Evolutionary conservation across 257 asterid genomes (phyloP), one percentile per base, ranked within the genome.

Genomic region (Vinca minor): DNA sequence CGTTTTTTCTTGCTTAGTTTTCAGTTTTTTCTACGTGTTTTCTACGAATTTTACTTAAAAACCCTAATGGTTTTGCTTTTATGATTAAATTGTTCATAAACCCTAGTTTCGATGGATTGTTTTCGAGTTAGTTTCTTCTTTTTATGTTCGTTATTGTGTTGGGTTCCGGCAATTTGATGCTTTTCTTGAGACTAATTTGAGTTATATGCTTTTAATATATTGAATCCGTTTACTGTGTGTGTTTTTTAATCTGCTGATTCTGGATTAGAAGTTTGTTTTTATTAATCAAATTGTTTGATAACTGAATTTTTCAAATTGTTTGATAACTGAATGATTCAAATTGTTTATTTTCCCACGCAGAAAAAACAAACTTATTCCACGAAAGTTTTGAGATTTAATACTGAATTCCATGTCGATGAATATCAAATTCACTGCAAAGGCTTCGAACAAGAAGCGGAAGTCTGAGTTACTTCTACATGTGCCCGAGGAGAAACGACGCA

Each of bases 361-460:
- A n/a, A n/a, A n/a, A n/a, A n/a, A n/a, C n/a, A n/a, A n/a, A 18
- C 23, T 17, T 25, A 31, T 31, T 55, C 15, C 8, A 15, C 18
- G 41, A 25, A 31, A 29, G 15, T 5, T 15, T 29, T 15, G 1
- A 31, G 60, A n/a, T 5, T 3, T 31, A 17, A 17, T 31, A 31
- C 42, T 15, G 3, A 15, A 28, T 34, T 56, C 2, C 25, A 0
- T 18, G 73, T 76, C 54, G 42, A 29, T 79, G 67, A 86, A 78
- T 74, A 73, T 83, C 71, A 84, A 82, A 80, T 59, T 88, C 26
- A 73, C 80, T 48, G 49, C 71, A 42, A 83, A 75, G n/a, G n/a
- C n/a, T n/a, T n/a, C n/a, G n/a, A 65, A 67, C 36, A 69, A 57
- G 55, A 91, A 88, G 87, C 85, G 92, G 55, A 79, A 73, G 73